These are phyloP conservation scores for Tulasnella sp. DNA, from an alignment of 768 basidiomycete genomes.

Conservation along the genomic window DNA sequence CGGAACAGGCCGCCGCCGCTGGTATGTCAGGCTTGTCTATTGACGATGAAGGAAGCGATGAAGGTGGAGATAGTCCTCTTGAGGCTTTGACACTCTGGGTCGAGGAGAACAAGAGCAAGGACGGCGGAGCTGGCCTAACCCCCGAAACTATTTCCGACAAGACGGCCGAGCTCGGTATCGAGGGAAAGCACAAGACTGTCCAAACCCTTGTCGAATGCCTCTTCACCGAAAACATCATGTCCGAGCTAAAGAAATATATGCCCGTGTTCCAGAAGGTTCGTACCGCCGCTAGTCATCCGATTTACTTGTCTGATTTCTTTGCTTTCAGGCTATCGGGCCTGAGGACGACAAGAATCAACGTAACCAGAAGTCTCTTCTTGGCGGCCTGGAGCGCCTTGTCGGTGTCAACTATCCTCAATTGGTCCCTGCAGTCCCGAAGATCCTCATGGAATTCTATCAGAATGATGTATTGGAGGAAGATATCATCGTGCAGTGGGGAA, in stretches of 20 bases:
- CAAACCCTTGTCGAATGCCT: conserved; percentile 73
- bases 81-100: conserved; percentile 74
- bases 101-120: conserved; percentile 29
- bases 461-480: conserved; percentile 88
- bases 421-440: conserved; percentile 65
- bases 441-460: conserved; percentile 92
- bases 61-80: conserved; percentile 80
- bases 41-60: conserved; percentile 74
- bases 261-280: conserved; percentile 67
- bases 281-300: background rate
- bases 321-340: background rate
- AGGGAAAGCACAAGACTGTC: conserved; percentile 88
- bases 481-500: conserved; percentile 83
- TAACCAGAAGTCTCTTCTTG: conserved; percentile 87
- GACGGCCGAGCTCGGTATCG: conserved; percentile 81
- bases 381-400: conserved; percentile 80
- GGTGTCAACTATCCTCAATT: conserved; percentile 66
- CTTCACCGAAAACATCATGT: conserved; percentile 61
- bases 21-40: conserved; percentile 40
- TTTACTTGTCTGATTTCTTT: background rate
- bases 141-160: conserved; percentile 71
- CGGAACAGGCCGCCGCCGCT: conserved; percentile 40
- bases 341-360: conserved; percentile 89
- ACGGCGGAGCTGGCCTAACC: conserved; percentile 41
- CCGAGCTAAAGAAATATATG: conserved; percentile 52